Base-by-base conservation (phyloP, 805 yeast species). In the Candida adriatica region DNA sequence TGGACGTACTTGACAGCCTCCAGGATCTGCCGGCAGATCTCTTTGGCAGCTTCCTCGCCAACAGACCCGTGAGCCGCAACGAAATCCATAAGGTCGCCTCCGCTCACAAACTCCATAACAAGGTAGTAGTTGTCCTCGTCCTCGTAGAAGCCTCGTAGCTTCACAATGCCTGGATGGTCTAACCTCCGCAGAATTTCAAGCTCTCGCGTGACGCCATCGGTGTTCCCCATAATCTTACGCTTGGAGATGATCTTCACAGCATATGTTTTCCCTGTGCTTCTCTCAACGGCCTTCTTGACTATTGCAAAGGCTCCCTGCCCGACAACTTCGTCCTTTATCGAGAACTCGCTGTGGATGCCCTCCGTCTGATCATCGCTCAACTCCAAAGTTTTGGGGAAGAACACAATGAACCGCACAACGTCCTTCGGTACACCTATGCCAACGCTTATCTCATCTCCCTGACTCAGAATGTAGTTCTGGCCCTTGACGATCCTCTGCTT, bases 231-330 rank as follows among this genome's bases (percentile, higher is more conserved):
- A 29, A 90, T 75, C 48, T 86, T 85, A 34, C 85, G 66, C 46
- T 88, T 77, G 33, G 80, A 77, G 22, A 92, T 88, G 38, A 92
- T 86, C 52, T 92, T 92, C 13, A 85, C 94, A 0, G 98, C 98
- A 55, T 64, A 87, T 5, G 90, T 73, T 43, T 78, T 75, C 10
- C 97, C 97, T 0, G 95, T 76, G 6, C 73, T 58, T 39, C 96
- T 70, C 49, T 87, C 92, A 1, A 88, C 75, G 5, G 94, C 96
- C 52, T 85, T 85, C 44, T 86, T 80, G 18, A 92, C 98, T 2
- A 88, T 82, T 6, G 97, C 97, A 68, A 90, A 90, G 8, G 97
- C 97, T n/a, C 98, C 98, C 47, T 86, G 92, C 1, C 98, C 98
- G 2, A 90, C 83, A 11, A 84, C 78, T 48, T 83, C 95, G 51